Percentiles rank a stretch among this genome's conserved stretches.
phyloP scores from a whole-genome alignment of 345 rosid genomes.

The Eutrema yunnanense region DNA sequence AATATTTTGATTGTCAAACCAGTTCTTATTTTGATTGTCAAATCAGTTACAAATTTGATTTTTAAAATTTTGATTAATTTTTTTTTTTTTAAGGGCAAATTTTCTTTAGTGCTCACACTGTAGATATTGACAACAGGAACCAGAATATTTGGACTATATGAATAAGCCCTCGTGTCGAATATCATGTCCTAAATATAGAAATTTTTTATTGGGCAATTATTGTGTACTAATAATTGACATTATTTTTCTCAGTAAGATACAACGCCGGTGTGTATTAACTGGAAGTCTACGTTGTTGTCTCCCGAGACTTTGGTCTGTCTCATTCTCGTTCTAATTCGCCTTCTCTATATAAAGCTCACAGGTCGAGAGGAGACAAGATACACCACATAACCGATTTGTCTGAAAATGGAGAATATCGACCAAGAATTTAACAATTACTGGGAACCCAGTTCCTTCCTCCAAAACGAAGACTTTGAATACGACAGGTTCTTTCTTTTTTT shows the following conservation, averaged over 20 bases:
- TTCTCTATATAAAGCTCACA: conserved; percentile 25
- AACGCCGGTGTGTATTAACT: neutral
- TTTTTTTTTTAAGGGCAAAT: neutral
- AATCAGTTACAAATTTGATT: neutral
- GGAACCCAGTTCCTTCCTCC: conserved; percentile 58
- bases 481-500: conserved; percentile 30
- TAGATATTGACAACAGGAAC: conserved; percentile 4
- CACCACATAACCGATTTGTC: neutral
- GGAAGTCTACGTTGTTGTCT: conserved; percentile 18
- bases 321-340: neutral
- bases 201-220: neutral
- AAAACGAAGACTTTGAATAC: conserved; percentile 50
- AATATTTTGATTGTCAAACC: neutral
- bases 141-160: neutral
- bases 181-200: neutral
- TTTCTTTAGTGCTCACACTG: conserved; percentile 7
- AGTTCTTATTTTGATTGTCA: neutral
- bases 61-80: neutral
- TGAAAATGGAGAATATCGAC: conserved; percentile 32
- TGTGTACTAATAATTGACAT: conserved; percentile 1
- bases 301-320: conserved; percentile 21
- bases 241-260: neutral
- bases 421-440: conserved; percentile 55
- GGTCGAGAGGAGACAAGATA: conserved; percentile 5
- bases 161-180: conserved; percentile 20